Evolutionary conservation across 257 asterid genomes (phyloP).

Genomic region (Ophiorrhiza pumila): DNA sequence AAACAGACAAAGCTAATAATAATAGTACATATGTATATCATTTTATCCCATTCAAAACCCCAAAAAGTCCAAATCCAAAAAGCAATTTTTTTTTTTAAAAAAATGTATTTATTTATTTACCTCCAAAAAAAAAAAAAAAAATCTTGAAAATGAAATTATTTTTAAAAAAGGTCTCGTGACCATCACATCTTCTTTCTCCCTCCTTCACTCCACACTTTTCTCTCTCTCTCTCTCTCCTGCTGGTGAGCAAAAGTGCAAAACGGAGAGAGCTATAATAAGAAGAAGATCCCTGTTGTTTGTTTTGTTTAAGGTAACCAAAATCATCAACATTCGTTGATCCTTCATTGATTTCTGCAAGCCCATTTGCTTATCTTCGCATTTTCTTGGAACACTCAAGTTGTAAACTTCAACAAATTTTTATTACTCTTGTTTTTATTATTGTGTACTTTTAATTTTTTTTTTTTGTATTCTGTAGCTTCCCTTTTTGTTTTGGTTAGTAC

Average conservation of each 20-base stretch:
- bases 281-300: slow-evolving; percentile 11
- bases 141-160: slow-evolving; percentile 22
- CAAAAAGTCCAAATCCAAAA: not conserved
- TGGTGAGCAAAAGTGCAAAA: not conserved
- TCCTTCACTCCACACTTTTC: slow-evolving; percentile 40
- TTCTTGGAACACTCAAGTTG: not conserved
- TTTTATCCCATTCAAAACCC: not conserved
- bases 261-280: not conserved
- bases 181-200: slow-evolving; percentile 56
- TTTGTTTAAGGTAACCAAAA: slow-evolving; percentile 1
- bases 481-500: not conserved
- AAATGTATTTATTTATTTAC: no score
- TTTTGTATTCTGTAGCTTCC: not conserved
- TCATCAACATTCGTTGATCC: slow-evolving; percentile 6
- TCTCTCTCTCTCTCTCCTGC: slow-evolving; percentile 34
- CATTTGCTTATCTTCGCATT: not conserved
- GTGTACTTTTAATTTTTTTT: not conserved
- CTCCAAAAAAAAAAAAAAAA: slow-evolving; percentile 7
- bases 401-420: not conserved
- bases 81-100: no score
- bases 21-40: no score
- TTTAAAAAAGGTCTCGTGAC: slow-evolving; percentile 64
- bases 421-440: not conserved
- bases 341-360: not conserved
- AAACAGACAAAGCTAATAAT: not conserved